phyloP scores from a whole-genome alignment of 495 filamentous ascomycete species.

The Hyaloscypha bicolor region DNA sequence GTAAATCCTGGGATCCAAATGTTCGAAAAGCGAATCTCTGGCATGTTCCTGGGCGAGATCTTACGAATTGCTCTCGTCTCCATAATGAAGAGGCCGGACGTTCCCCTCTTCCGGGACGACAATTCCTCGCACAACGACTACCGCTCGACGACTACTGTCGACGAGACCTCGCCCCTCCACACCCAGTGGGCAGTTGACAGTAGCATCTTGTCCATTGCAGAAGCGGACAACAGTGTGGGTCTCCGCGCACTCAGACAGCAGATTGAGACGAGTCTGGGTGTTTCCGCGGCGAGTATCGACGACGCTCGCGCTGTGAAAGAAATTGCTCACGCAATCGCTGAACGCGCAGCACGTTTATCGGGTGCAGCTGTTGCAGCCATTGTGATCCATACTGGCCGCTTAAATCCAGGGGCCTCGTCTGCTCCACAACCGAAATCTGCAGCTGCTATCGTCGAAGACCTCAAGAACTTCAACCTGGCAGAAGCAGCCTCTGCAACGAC shows the following conservation, averaged over 20 bases:
- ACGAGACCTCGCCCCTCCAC: slow-evolving; percentile 65
- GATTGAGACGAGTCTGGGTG: slow-evolving; percentile 72
- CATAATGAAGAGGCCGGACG: slow-evolving; percentile 60
- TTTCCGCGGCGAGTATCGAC: slow-evolving; percentile 68
- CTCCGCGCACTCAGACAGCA: slow-evolving; percentile 68
- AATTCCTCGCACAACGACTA: slow-evolving; percentile 64
- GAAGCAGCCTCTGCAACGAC: slow-evolving; percentile 33
- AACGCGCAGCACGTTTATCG: slow-evolving; percentile 84
- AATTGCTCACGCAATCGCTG: slow-evolving; percentile 80
- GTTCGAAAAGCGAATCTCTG: slow-evolving; percentile 97
- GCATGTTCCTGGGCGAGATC: slow-evolving; percentile 98
- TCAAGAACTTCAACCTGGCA: slow-evolving; percentile 22
- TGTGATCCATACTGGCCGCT: slow-evolving; percentile 70
- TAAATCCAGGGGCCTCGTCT: slow-evolving; percentile 45
- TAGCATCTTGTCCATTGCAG: slow-evolving; percentile 77
- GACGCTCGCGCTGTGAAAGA: slow-evolving; percentile 83
- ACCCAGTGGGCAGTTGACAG: slow-evolving; percentile 90
- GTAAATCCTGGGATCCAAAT: slow-evolving; percentile 96
- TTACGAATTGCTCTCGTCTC: slow-evolving; percentile 73
- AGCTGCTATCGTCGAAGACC: slow-evolving; percentile 24
- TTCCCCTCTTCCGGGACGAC: slow-evolving; percentile 70
- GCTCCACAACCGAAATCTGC: slow-evolving; percentile 22
- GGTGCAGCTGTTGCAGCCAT: slow-evolving; percentile 86
- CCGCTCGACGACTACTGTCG: slow-evolving; percentile 67
- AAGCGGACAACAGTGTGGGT: slow-evolving; percentile 68